Evolutionary conservation across 768 basidiomycete genomes (phyloP).

Genomic region (Cubamyces sp.): DNA sequence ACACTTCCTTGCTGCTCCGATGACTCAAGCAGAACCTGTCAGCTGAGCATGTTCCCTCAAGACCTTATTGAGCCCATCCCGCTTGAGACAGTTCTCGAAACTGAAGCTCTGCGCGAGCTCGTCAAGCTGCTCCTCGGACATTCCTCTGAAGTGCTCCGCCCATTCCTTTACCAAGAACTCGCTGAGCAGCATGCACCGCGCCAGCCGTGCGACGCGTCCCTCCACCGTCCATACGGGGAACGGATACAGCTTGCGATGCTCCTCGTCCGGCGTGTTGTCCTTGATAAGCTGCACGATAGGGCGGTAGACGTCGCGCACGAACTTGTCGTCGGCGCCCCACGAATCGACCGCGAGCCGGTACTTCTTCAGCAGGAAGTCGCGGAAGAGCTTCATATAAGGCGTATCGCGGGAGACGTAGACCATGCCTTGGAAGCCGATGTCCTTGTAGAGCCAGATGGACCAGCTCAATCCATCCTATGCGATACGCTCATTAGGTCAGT

Average conservation of each 20-base stretch:
- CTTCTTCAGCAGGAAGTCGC: conserved; percentile 75
- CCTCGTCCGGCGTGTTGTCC: conserved; percentile 50
- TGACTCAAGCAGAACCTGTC: not conserved
- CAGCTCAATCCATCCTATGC: conserved; percentile 57
- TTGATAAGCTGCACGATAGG: conserved; percentile 68
- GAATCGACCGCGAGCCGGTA: conserved; percentile 77
- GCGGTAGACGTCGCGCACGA: conserved; percentile 62
- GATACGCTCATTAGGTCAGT: not conserved
- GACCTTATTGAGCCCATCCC: conserved; percentile 54
- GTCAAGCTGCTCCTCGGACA: conserved; percentile 63
- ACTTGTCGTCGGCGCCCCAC: conserved; percentile 73
- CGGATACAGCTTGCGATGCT: conserved; percentile 59
- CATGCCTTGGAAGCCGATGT: conserved; percentile 87
- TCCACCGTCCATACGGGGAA: conserved; percentile 63
- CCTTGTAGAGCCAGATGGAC: conserved; percentile 90
- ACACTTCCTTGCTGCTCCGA: not conserved
- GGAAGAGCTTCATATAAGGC: conserved; percentile 72
- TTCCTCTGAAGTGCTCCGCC: conserved; percentile 70
- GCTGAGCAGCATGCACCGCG: conserved; percentile 66
- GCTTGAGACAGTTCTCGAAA: conserved; percentile 67
- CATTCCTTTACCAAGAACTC: conserved; percentile 75
- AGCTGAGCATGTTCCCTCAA: conserved; percentile 31
- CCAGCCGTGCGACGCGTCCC: conserved; percentile 57
- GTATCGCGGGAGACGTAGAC: conserved; percentile 70
- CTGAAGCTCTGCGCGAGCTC: conserved; percentile 72